Evolutionary conservation across 1,139 yeast species (phyloP).

Genomic region (Nakaseomyces delphensis): DNA sequence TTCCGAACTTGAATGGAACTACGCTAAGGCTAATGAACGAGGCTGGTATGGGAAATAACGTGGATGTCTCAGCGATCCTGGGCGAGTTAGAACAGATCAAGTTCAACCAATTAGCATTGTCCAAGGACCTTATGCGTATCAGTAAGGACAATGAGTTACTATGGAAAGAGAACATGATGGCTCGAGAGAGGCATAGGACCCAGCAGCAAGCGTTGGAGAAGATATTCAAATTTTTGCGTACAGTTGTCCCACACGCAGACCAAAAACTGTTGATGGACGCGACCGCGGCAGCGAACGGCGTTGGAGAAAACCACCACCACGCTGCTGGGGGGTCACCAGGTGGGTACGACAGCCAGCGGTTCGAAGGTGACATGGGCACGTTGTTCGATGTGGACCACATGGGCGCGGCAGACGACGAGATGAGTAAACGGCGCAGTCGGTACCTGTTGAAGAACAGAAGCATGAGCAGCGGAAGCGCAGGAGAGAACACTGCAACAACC

Average conservation of each 20-base stretch:
- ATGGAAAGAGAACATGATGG: conserved; percentile 81
- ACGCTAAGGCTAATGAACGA: conserved; percentile 12
- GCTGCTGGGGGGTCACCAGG: neutral
- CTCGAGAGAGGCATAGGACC: conserved; percentile 74
- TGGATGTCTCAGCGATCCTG: conserved; percentile 49
- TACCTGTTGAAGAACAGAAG: conserved; percentile 23
- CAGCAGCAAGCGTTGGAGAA: conserved; percentile 86
- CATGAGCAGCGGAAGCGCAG: conserved; percentile 12
- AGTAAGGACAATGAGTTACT: conserved; percentile 80
- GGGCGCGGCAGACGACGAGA: conserved; percentile 6
- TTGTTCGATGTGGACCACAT: conserved; percentile 1
- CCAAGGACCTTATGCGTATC: conserved; percentile 75
- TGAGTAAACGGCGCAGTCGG: conserved; percentile 12
- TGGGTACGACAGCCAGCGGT: neutral
- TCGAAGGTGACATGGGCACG: conserved; percentile 5
- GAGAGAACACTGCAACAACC: neutral
- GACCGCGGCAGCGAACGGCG: neutral
- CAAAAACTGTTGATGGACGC: conserved; percentile 39
- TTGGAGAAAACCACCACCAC: too few species aligned
- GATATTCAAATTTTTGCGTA: conserved; percentile 77
- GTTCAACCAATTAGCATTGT: conserved; percentile 66
- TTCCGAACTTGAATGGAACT: neutral
- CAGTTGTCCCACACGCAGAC: conserved; percentile 56
- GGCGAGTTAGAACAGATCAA: conserved; percentile 71
- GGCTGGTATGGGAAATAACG: conserved; percentile 15